Evolutionary conservation across 2,329 filamentous ascomycete genomes (phyloP), one percentile per base, ranked within the genome.

Genomic region (Botrytis deweyae): DNA sequence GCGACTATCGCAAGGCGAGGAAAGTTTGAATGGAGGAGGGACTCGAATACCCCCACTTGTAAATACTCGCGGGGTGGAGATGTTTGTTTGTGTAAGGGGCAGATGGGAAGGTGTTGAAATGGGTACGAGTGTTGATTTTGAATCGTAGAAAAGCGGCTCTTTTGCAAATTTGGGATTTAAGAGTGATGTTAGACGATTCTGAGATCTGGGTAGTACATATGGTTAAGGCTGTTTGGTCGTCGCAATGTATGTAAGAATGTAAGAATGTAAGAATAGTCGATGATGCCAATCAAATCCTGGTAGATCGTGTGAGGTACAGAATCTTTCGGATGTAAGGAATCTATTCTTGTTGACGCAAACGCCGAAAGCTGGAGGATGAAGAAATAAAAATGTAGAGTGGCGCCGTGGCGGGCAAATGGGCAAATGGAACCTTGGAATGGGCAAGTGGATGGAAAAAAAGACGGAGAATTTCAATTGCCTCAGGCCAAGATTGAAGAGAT

Each of bases 251-350:
- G 64, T 38, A 12, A 36, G 59, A 33, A 36, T 10, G n/a, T 33
- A 33, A 33, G 33, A 33, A 67, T 52, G 64, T 25, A 12, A 36
- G 59, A 36, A 38, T 14, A 29, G 22, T 44, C 61, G 12, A 40
- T 67, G 64, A 52, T 38, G 40, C 62, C 62, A 64, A 64, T 64
- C 62, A 44, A 64, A 64, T 44, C 62, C 62, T 64, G n/a, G 62
- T 33, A 22, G 62, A 44, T 44, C 8, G 42, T 29, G 42, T 20
- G 40, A 64, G n/a, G 18, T 33, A 33, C n/a, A 33, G 62, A 29
- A 46, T 42, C 61, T 20, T 64, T 67, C 64, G 64, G 64, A 52
- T 46, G 36, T 67, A 64, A 64, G 62, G n/a, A 44, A 44, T 64
- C 62, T 33, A 46, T 29, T 44, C n/a, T 44, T 22, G 16, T 46